phyloP scores from a whole-genome alignment of 345 rosid genomes.

The Psidium guajava region DNA sequence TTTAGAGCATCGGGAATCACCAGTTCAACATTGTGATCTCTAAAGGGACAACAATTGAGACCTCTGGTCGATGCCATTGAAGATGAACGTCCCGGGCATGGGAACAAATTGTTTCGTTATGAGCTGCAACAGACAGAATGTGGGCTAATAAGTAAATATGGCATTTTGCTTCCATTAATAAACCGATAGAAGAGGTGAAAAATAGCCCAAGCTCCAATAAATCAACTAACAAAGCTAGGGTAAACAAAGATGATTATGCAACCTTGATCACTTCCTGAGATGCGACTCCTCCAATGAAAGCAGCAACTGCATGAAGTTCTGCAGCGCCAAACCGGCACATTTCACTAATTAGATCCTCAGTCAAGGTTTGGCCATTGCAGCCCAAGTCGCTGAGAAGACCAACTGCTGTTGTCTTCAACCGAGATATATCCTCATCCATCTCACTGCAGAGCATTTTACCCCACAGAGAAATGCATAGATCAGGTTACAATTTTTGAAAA shows the following conservation, averaged over 20 bases:
- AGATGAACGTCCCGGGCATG: conserved; percentile 71
- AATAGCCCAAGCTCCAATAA: not conserved
- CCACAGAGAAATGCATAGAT: not conserved
- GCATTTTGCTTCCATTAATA: not conserved
- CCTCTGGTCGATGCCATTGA: conserved; percentile 94
- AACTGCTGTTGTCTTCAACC: conserved; percentile 59
- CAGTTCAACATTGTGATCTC: not conserved
- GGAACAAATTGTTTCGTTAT: conserved; percentile 90
- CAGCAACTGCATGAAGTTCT: conserved; percentile 92
- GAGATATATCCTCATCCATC: conserved; percentile 87
- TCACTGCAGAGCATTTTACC: conserved; percentile 23
- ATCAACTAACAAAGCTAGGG: not conserved
- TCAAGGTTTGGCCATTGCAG: conserved; percentile 67
- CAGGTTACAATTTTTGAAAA: not conserved
- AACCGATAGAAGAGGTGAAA: not conserved
- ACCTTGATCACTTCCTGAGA: conserved; percentile 98
- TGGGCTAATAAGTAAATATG: not conserved
- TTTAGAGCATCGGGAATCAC: not conserved
- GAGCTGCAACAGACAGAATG: conserved; percentile 33
- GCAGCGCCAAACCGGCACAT: conserved; percentile 96
- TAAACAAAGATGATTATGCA: not conserved
- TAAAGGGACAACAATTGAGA: conserved; percentile 62
- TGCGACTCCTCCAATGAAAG: conserved; percentile 85
- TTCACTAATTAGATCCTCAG: conserved; percentile 88
- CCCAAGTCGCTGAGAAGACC: conserved; percentile 69